A percentile compares a stretch with the other conserved stretches of the same genome.
Evolutionary conservation across 495 filamentous ascomycete species (phyloP).

Genomic region (Aspergillus sparsus): DNA sequence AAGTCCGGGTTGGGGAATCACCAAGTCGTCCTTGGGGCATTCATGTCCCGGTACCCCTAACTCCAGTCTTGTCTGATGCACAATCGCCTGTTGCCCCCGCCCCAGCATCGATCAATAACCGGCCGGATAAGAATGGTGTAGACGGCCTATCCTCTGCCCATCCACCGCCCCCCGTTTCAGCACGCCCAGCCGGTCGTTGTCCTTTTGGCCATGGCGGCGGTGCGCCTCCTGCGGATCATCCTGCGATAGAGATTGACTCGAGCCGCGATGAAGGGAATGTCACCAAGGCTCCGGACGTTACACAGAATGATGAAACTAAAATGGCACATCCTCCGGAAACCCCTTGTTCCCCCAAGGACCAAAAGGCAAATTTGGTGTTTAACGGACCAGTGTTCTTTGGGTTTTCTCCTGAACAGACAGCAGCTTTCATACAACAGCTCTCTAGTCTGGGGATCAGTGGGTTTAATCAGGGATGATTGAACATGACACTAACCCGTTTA

Average conservation of each 20-base stretch:
- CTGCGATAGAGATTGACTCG: conserved; percentile 24
- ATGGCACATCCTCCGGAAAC: conserved; percentile 2
- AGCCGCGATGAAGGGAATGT: conserved; percentile 12
- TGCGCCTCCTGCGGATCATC: conserved; percentile 22
- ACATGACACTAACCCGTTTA: neutral
- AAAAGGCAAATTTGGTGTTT: conserved; percentile 66
- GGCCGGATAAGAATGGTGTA: conserved; percentile 19
- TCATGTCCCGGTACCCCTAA: conserved; percentile 58
- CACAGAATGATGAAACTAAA: conserved; percentile 4
- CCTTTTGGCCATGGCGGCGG: conserved; percentile 48
- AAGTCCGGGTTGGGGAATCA: conserved; percentile 83
- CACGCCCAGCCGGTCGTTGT: conserved; percentile 41
- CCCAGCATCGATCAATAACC: conserved; percentile 22
- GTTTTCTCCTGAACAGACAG: conserved; percentile 77
- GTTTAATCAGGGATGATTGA: neutral
- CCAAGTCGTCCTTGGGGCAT: conserved; percentile 93
- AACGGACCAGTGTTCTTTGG: conserved; percentile 90
- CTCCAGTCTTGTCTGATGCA: conserved; percentile 21
- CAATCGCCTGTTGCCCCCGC: conserved; percentile 31
- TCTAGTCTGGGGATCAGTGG: conserved; percentile 20
- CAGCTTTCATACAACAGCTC: conserved; percentile 64
- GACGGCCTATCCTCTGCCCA: conserved; percentile 14
- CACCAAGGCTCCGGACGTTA: conserved; percentile 3
- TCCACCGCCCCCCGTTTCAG: conserved; percentile 24
- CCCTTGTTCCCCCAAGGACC: neutral